These are phyloP conservation scores for Gentiana straminea DNA, from an alignment of 257 asterid species.

Conservation along the genomic window DNA sequence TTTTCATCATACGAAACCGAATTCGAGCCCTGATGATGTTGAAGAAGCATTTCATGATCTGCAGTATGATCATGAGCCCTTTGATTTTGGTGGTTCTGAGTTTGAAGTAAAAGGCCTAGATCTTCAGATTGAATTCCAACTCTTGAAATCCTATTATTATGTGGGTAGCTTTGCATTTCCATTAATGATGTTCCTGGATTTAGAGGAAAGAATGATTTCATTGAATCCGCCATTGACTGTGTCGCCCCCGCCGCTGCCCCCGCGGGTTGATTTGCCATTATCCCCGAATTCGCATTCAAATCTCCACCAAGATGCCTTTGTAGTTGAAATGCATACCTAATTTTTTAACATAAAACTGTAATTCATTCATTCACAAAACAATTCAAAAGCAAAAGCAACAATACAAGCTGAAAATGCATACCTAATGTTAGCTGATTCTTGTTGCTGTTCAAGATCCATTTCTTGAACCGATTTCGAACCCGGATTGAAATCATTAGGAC, in stretches of 20 bases:
- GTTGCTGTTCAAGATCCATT: neutral
- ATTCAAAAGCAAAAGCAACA: no score
- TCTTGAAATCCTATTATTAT: slow-evolving; percentile 13
- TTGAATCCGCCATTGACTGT: slow-evolving; percentile 18
- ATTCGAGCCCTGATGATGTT: slow-evolving; percentile 11
- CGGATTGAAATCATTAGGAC: slow-evolving; percentile 12
- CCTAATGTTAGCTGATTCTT: slow-evolving; percentile 6
- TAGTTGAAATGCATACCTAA: slow-evolving; percentile 11
- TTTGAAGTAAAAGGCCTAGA: slow-evolving; percentile 45
- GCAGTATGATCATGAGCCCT: neutral
- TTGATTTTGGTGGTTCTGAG: slow-evolving; percentile 8
- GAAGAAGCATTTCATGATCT: slow-evolving; percentile 3
- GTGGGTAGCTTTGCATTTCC: slow-evolving; percentile 16
- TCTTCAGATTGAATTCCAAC: slow-evolving; percentile 22
- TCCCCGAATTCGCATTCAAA: slow-evolving; percentile 4
- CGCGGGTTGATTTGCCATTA: slow-evolving; percentile 1
- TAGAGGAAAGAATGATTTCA: slow-evolving; percentile 28
- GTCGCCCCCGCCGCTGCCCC: slow-evolving; percentile 2
- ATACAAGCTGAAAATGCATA: no score
- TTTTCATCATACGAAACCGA: slow-evolving; percentile 15
- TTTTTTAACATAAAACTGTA: no score
- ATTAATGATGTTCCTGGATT: slow-evolving; percentile 12
- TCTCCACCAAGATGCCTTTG: slow-evolving; percentile 6
- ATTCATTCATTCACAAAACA: no score
- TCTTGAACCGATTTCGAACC: slow-evolving; percentile 11